Evolutionary conservation across 2,329 filamentous ascomycete species (phyloP).

Genomic region (Colletotrichum eremochloae): DNA sequence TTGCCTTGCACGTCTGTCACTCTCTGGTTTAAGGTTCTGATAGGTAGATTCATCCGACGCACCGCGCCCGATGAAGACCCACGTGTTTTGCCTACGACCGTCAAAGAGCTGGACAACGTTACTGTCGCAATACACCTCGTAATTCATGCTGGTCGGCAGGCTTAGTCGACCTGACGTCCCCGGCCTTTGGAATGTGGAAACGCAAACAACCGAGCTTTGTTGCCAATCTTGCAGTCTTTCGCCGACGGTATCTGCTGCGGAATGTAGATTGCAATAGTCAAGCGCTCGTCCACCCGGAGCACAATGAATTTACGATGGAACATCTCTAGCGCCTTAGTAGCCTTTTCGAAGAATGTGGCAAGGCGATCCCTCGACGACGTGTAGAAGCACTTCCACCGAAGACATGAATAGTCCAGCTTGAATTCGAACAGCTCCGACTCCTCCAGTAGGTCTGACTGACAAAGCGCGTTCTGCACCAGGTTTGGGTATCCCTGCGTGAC

Average conservation of each 20-base stretch:
- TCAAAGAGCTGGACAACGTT: no score
- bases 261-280: slow-evolving; percentile 56
- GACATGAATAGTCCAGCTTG: slow-evolving; percentile 47
- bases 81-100: no score
- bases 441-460: slow-evolving; percentile 51
- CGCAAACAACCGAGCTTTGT: slow-evolving; percentile 53
- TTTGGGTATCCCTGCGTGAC: slow-evolving; percentile 45
- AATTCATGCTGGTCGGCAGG: slow-evolving; percentile 54
- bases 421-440: slow-evolving; percentile 50
- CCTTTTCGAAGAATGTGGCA: no score
- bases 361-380: no score
- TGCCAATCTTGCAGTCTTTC: slow-evolving; percentile 52
- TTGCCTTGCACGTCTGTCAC: no score
- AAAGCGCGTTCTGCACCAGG: slow-evolving; percentile 54
- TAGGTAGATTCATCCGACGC: no score
- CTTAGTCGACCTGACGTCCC: slow-evolving; percentile 49
- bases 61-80: no score
- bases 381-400: no score
- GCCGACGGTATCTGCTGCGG: slow-evolving; percentile 51
- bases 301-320: slow-evolving; percentile 58
- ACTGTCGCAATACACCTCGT: slow-evolving; percentile 39
- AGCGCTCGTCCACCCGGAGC: slow-evolving; percentile 52
- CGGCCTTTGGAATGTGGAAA: slow-evolving; percentile 55
- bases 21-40: no score
- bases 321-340: slow-evolving; percentile 44